These are phyloP conservation scores for Cantharellus cinnabarinus DNA, from an alignment of 768 basidiomycete species.

Conservation along the genomic window DNA sequence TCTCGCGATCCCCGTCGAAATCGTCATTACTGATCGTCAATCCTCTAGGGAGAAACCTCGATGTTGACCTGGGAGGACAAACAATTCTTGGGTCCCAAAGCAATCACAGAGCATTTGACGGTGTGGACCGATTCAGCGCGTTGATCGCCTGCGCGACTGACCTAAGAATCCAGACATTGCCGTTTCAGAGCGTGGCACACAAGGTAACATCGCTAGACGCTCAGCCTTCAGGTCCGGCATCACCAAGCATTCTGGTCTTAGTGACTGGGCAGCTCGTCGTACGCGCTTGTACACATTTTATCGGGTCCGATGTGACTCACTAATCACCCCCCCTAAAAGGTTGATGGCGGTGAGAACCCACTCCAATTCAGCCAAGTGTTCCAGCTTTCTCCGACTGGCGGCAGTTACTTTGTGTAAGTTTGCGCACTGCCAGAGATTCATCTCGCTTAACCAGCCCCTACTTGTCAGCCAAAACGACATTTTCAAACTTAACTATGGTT, in stretches of 20 bases:
- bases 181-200: conserved; percentile 69
- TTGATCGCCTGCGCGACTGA: not conserved
- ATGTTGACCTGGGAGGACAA: conserved; percentile 71
- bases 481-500: conserved; percentile 58
- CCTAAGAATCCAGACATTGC: conserved; percentile 31
- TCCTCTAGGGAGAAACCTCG: conserved; percentile 43
- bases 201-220: conserved; percentile 65
- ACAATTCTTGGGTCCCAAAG: conserved; percentile 30
- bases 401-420: conserved; percentile 69
- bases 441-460: conserved; percentile 6
- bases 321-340: conserved; percentile 22
- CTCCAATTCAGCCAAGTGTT: conserved; percentile 85
- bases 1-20: conserved; percentile 16
- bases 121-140: conserved; percentile 22
- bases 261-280: conserved; percentile 78
- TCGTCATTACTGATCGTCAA: not conserved
- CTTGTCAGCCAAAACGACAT: conserved; percentile 59
- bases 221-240: conserved; percentile 51
- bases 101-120: conserved; percentile 52
- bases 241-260: conserved; percentile 47
- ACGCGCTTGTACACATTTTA: conserved; percentile 12
- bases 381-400: conserved; percentile 63
- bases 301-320: not conserved
- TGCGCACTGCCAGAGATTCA: not conserved
- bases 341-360: conserved; percentile 64